Evolutionary conservation across 306 rosid species (phyloP).

Genomic region (Crataegus laevigata): DNA sequence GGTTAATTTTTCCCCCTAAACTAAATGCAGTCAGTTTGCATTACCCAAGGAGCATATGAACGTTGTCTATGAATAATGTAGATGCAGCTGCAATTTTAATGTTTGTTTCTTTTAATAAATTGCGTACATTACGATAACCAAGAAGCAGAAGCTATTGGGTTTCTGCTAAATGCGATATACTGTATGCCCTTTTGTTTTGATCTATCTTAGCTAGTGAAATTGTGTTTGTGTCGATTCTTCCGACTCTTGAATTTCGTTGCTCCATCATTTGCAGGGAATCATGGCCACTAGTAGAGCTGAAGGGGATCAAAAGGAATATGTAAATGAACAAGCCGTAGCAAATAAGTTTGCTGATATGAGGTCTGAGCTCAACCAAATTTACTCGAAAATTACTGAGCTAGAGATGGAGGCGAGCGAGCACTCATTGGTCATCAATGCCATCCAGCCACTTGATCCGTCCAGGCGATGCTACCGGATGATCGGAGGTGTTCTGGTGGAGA

Average conservation of each 20-base stretch:
- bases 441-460: constrained; percentile 82
- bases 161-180: neutral
- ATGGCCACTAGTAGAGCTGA: constrained; percentile 61
- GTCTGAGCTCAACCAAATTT: constrained; percentile 85
- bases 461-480: constrained; percentile 94
- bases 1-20: neutral
- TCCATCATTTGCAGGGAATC: constrained; percentile 21
- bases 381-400: constrained; percentile 88
- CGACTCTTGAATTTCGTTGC: neutral
- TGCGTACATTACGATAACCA: neutral
- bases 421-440: constrained; percentile 71
- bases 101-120: neutral
- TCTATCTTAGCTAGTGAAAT: neutral
- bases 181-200: neutral
- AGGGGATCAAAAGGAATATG: constrained; percentile 56
- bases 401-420: constrained; percentile 96
- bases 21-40: neutral
- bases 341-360: constrained; percentile 77
- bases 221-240: neutral
- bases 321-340: constrained; percentile 82
- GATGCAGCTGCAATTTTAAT: neutral
- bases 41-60: neutral
- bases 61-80: neutral
- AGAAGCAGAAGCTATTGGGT: neutral
- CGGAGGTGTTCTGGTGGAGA: constrained; percentile 96